These are phyloP conservation scores for Melaleuca quinquenervia DNA, from an alignment of 345 rosid genomes.

Conservation along the genomic window DNA sequence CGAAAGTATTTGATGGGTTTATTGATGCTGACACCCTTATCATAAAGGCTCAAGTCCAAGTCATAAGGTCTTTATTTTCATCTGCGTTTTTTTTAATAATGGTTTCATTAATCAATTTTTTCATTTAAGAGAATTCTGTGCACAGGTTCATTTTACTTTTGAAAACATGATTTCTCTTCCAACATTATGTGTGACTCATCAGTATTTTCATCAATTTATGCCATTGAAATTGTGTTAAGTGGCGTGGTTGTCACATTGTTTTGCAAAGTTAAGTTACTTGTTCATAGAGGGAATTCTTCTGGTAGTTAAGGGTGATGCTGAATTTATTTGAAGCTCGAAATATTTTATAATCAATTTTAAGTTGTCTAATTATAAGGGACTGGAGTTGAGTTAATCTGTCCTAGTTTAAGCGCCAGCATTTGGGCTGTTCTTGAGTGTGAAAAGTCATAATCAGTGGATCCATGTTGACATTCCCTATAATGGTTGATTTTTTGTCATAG, in stretches of 20 bases:
- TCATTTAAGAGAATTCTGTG: background rate
- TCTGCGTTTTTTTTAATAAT: background rate
- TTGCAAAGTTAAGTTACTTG: background rate
- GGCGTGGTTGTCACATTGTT: background rate
- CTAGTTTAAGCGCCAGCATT: background rate
- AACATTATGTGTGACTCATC: background rate
- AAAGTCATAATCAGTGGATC: background rate
- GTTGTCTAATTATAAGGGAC: background rate
- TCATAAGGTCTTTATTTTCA: conserved; percentile 50
- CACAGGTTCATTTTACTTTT: background rate
- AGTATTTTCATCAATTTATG: background rate
- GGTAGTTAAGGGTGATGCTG: background rate
- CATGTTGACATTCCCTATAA: background rate
- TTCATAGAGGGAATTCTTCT: background rate
- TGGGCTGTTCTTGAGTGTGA: background rate
- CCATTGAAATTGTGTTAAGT: background rate
- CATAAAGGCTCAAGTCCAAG: conserved; percentile 96
- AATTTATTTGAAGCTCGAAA: background rate
- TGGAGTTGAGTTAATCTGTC: background rate
- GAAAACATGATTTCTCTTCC: background rate
- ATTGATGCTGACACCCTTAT: conserved; percentile 69
- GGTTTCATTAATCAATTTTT: background rate
- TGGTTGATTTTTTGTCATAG: too few relatives aligned
- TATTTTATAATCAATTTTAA: background rate
- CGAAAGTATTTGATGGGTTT: conserved; percentile 77